Conservation (phyloP, 2,329 filamentous ascomycete species). For the Xylariaceae sp. region DNA sequence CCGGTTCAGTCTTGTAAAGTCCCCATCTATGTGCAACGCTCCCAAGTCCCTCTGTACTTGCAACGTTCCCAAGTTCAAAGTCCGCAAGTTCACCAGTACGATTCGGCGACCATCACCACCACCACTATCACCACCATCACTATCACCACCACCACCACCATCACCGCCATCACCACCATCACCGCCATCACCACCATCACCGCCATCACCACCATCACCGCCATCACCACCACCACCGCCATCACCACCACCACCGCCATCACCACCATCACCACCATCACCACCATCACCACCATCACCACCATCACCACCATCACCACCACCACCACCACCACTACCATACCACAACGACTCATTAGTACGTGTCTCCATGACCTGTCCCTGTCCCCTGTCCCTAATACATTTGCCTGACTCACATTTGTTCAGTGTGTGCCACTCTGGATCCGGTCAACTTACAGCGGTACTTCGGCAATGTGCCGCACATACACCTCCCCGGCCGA, state of each 20-base stretch:
- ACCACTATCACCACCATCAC: too few relatives aligned
- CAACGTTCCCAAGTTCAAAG: too few relatives aligned
- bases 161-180: background rate
- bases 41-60: too few relatives aligned
- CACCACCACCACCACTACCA: background rate
- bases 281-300: background rate
- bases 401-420: background rate
- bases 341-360: background rate
- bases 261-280: background rate
- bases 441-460: background rate
- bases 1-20: too few relatives aligned
- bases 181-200: background rate
- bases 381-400: background rate
- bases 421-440: background rate
- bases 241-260: background rate
- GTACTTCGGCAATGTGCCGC: background rate
- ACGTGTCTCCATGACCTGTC: background rate
- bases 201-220: background rate
- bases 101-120: too few relatives aligned
- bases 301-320: background rate
- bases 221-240: background rate
- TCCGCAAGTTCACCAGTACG: too few relatives aligned
- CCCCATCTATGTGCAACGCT: too few relatives aligned
- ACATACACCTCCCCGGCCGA: background rate
- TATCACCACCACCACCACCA: background rate